Percentiles rank a stretch among this genome's conserved stretches.
Evolutionary conservation across 306 rosid genomes (phyloP).

Genomic region (Mimosa pudica): DNA sequence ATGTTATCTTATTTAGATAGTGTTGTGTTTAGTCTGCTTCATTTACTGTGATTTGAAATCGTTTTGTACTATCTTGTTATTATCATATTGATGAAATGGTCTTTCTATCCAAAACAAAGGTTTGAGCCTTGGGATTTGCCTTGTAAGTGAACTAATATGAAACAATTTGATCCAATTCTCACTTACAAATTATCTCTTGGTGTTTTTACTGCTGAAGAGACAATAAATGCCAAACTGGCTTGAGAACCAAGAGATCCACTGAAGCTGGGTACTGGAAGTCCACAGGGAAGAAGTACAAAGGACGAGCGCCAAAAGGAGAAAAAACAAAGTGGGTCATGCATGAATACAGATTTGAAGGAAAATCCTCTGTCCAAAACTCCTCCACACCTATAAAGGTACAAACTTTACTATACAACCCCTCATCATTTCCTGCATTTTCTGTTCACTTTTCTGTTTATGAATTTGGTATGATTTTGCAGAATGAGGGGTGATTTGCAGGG

Average conservation of each 20-base stretch:
- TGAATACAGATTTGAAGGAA: slow-evolving; percentile 85
- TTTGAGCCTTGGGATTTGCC: slow-evolving; percentile 56
- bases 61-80: too few species aligned
- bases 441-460: neutral
- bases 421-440: neutral
- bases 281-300: slow-evolving; percentile 53
- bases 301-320: slow-evolving; percentile 36
- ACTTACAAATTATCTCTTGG: neutral
- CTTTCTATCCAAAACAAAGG: slow-evolving; percentile 14
- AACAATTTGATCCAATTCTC: neutral
- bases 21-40: too few species aligned
- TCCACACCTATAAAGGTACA: slow-evolving; percentile 79
- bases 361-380: slow-evolving; percentile 60
- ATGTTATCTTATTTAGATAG: too few species aligned
- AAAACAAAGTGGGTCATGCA: slow-evolving; percentile 92
- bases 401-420: neutral
- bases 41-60: too few species aligned
- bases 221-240: neutral
- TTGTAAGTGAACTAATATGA: slow-evolving; percentile 30
- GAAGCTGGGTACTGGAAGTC: neutral
- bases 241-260: neutral
- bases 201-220: neutral
- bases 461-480: neutral
- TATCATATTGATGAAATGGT: too few species aligned
- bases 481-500: neutral